Base-by-base conservation (phyloP, 106 monocot genomes). In the Posidonia australis region DNA sequence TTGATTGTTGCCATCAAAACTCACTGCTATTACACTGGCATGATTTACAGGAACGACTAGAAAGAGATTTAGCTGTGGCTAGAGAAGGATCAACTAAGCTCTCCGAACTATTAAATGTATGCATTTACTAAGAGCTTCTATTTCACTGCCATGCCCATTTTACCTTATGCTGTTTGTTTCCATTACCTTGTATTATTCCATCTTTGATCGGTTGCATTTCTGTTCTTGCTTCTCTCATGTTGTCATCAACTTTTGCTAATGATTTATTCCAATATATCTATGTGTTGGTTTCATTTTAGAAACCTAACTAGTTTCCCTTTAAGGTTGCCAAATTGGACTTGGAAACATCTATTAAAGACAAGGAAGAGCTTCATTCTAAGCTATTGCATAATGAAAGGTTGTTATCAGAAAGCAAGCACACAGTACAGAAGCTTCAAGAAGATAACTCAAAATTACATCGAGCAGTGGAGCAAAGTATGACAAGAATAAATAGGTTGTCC, bases 381-480 rank as follows among this genome's bases (percentile, higher is more conserved):
- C 77, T 91, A 71, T 70, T 54, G 55, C 83, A 85, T 54, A 70
- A 75, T 60, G 98, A 98, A 72, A 83, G 73, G 36, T 67, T 77
- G 70, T 61, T 85, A 46, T 64, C 77, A 58, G 98, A 98, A 20
- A 61, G 74, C 14, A 98, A 80, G 61, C 64, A 41, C 48, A 77
- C 80, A 25, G 81, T 98, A 24, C 82, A 81, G 68, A 98, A 85
- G 63, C 78, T 98, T 58, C 84, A 91, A 73, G 87, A 91, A 46
- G 98, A 98, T 45, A 98, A 98, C 80, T 74, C 85, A 60, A 91
- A 82, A 70, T 71, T 98, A 20, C 90, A 87, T 0, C 80, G 82
- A 63, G 87, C 91, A 41, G 63, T 98, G 36, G 91, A 88, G 54
- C 80, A 84, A 77, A 91, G 87, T 67, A 91, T 98, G 87, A 91